Conservation (phyloP, 2,329 filamentous ascomycete genomes). For the Arthrobotrys sinensis region DNA sequence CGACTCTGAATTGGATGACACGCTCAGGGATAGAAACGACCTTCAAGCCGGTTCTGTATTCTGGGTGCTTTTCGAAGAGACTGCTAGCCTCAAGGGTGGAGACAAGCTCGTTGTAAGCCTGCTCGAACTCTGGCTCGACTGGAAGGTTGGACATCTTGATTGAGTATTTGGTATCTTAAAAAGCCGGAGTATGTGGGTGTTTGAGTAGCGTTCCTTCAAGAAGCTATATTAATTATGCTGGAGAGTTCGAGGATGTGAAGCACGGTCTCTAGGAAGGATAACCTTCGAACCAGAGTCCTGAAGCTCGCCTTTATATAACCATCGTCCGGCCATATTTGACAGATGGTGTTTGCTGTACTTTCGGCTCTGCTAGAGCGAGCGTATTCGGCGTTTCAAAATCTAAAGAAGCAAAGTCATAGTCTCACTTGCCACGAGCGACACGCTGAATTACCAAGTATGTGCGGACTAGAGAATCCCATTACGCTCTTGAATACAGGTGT, state of each 20-base stretch:
- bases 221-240: conserved; percentile 29
- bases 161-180: conserved; percentile 63
- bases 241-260: conserved; percentile 48
- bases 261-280: conserved; percentile 46
- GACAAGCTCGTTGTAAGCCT: conserved; percentile 97
- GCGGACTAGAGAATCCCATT: conserved; percentile 29
- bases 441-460: conserved; percentile 27
- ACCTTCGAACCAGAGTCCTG: conserved; percentile 3
- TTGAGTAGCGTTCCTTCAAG: conserved; percentile 11
- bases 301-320: conserved; percentile 54
- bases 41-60: conserved; percentile 91
- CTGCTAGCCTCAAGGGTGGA: conserved; percentile 94
- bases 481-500: conserved; percentile 25
- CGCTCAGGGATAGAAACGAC: conserved; percentile 94
- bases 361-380: conserved; percentile 12
- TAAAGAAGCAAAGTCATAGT: conserved; percentile 52
- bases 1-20: conserved; percentile 95
- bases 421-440: conserved; percentile 35
- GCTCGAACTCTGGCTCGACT: conserved; percentile 95
- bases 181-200: background rate
- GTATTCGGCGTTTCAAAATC: conserved; percentile 55
- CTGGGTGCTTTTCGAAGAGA: conserved; percentile 93
- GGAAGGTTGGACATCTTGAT: conserved; percentile 83
- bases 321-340: conserved; percentile 20
- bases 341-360: conserved; percentile 7